A percentile compares a stretch with the other conserved stretches of the same genome.
These are phyloP conservation scores for Paracamarosporium sp. DNA, from an alignment of 2,329 filamentous ascomycete species.

Conservation along the genomic window DNA sequence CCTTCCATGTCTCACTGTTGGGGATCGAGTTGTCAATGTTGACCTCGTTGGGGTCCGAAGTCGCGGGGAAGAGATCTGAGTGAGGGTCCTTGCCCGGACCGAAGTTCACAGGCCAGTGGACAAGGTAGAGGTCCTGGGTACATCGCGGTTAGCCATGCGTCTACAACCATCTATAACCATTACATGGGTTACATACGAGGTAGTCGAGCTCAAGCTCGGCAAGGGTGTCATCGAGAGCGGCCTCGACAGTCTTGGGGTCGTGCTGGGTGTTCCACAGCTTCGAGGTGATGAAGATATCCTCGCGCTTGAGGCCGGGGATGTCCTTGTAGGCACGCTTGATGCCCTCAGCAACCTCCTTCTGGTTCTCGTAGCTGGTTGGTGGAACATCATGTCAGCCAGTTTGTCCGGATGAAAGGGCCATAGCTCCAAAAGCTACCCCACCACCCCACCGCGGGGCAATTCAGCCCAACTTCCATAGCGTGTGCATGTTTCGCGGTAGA, in stretches of 20 bases:
- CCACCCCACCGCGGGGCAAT: constrained; percentile 25
- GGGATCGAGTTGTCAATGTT: constrained; percentile 38
- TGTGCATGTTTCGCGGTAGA: neutral
- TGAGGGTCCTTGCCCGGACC: constrained; percentile 58
- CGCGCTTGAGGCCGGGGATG: constrained; percentile 33
- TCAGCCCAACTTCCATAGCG: constrained; percentile 15
- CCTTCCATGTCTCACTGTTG: constrained; percentile 42
- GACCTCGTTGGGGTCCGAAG: constrained; percentile 63
- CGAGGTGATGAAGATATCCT: constrained; percentile 63
- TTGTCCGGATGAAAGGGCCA: constrained; percentile 15
- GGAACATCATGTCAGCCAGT: constrained; percentile 29
- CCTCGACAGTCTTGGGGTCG: constrained; percentile 70
- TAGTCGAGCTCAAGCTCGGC: constrained; percentile 83
- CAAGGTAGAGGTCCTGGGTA: constrained; percentile 73
- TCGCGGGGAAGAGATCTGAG: constrained; percentile 34
- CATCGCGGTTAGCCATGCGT: neutral
- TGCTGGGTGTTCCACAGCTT: constrained; percentile 95
- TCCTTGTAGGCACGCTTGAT: constrained; percentile 39
- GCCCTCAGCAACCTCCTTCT: constrained; percentile 38
- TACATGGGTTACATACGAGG: constrained; percentile 55
- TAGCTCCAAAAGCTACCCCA: constrained; percentile 22
- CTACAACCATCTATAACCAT: neutral
- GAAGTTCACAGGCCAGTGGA: constrained; percentile 87
- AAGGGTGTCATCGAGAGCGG: constrained; percentile 75
- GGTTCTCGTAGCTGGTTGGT: constrained; percentile 41